These are phyloP conservation scores for Cynanchum wilfordii DNA, from an alignment of 257 asterid species.

Conservation along the genomic window DNA sequence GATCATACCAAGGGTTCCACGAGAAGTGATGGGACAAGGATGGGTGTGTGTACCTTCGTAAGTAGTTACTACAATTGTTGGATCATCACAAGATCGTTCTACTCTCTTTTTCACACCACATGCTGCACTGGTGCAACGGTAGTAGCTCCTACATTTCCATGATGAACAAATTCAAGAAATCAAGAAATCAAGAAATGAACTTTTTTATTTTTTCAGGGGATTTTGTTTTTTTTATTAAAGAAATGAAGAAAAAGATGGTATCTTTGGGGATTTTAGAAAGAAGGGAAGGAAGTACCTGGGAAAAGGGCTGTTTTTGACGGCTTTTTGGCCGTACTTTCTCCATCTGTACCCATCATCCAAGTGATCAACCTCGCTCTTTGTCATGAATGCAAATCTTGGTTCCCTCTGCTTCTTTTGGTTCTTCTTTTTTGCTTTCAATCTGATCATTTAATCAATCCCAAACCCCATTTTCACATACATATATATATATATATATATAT, in stretches of 20 bases:
- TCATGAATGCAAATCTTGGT: conserved; percentile 91
- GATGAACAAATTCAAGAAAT: too few relatives aligned
- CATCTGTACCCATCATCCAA: conserved; percentile 95
- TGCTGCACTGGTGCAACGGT: conserved; percentile 76
- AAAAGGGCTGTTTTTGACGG: conserved; percentile 90
- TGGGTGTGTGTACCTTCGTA: conserved; percentile 88
- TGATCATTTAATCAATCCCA: conserved; percentile 14
- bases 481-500: too few relatives aligned
- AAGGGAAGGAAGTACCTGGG: conserved; percentile 48
- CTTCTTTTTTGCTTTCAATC: conserved; percentile 73
- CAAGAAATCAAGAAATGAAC: too few relatives aligned
- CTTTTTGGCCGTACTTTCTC: conserved; percentile 96
- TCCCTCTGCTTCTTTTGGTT: conserved; percentile 64
- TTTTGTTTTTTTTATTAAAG: too few relatives aligned
- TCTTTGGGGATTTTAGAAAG: not conserved
- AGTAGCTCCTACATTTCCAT: conserved; percentile 61
- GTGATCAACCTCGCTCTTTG: conserved; percentile 83
- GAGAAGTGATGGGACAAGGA: conserved; percentile 48
- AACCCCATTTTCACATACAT: not conserved
- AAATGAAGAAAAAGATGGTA: not conserved
- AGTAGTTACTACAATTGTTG: conserved; percentile 74
- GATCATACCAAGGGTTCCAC: conserved; percentile 42
- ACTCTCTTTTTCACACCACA: conserved; percentile 94
- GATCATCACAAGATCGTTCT: conserved; percentile 75
- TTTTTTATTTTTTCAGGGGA: too few relatives aligned